Evolutionary conservation across 257 asterid genomes (phyloP).

Genomic region (Solanum rostratum): DNA sequence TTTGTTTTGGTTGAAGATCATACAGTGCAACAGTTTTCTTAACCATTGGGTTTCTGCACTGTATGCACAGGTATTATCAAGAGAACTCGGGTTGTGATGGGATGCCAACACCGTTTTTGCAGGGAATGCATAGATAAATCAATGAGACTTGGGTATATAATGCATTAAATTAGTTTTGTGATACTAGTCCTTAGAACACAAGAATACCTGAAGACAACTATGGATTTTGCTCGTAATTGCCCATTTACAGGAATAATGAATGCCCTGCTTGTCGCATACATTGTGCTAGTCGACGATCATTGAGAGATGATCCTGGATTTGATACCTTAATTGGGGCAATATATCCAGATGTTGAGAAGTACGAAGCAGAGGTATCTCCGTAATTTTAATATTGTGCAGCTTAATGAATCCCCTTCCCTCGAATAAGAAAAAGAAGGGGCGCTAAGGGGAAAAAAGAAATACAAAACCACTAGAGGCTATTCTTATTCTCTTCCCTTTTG

Average conservation of each 20-base stretch:
- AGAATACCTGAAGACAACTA: neutral
- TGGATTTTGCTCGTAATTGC: neutral
- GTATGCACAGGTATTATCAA: conserved; percentile 29
- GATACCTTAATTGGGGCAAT: conserved; percentile 26
- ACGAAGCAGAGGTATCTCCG: conserved; percentile 34
- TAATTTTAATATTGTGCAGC: neutral
- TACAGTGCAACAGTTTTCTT: neutral
- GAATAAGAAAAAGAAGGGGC: neutral
- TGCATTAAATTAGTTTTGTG: neutral
- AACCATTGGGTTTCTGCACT: neutral
- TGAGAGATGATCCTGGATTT: conserved; percentile 38
- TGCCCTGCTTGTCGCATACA: conserved; percentile 53
- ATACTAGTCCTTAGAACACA: neutral
- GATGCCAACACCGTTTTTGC: conserved; percentile 53
- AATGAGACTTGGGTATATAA: conserved; percentile 39
- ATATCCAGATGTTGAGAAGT: conserved; percentile 31
- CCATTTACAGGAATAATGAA: conserved; percentile 34
- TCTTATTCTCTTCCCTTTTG: neutral
- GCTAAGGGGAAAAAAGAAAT: neutral
- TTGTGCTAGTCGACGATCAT: conserved; percentile 42
- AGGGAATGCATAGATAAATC: conserved; percentile 53
- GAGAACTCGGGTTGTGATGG: conserved; percentile 48
- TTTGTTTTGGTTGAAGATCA: neutral
- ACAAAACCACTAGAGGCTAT: neutral
- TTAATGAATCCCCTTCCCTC: neutral